Conservation (phyloP, 108 stramenopile genomes). For the Cyclostephanos tholiformis region DNA sequence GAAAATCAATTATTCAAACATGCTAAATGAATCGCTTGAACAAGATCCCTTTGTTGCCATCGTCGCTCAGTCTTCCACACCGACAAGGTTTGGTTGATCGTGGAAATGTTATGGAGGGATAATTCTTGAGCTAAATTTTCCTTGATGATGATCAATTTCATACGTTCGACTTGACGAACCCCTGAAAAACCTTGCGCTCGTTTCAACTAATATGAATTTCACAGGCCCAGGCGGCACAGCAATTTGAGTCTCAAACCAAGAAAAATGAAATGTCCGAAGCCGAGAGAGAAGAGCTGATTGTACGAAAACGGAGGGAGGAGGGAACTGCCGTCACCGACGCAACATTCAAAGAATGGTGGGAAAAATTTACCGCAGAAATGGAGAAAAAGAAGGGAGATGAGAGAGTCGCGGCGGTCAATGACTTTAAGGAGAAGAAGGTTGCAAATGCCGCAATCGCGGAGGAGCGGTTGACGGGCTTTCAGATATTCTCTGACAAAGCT, state of each 20-base stretch:
- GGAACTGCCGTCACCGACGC: constrained; percentile 81
- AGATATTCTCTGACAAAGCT: constrained; percentile 73
- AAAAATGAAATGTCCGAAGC: constrained; percentile 75
- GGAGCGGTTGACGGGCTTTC: constrained; percentile 72
- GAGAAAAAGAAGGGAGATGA: constrained; percentile 52
- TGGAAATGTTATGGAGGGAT: constrained; percentile 61
- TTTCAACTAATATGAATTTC: no score
- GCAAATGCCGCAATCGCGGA: constrained; percentile 54
- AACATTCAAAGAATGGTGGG: constrained; percentile 73
- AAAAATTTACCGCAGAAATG: constrained; percentile 75
- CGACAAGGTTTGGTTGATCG: constrained; percentile 68
- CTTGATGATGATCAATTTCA: not conserved
- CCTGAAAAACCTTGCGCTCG: no score
- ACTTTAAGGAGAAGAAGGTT: constrained; percentile 37
- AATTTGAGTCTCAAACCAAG: constrained; percentile 84
- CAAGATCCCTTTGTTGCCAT: constrained; percentile 76
- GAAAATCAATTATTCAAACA: constrained; percentile 4
- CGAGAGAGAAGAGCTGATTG: constrained; percentile 80
- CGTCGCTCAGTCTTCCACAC: constrained; percentile 44
- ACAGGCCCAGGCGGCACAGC: constrained; percentile 64
- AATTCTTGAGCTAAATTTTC: constrained; percentile 32
- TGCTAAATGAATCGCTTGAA: constrained; percentile 47
- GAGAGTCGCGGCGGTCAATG: constrained; percentile 12
- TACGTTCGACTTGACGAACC: not conserved
- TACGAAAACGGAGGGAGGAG: constrained; percentile 84